Evolutionary conservation across 306 rosid species (phyloP).

Genomic region (Trifolium dubium): DNA sequence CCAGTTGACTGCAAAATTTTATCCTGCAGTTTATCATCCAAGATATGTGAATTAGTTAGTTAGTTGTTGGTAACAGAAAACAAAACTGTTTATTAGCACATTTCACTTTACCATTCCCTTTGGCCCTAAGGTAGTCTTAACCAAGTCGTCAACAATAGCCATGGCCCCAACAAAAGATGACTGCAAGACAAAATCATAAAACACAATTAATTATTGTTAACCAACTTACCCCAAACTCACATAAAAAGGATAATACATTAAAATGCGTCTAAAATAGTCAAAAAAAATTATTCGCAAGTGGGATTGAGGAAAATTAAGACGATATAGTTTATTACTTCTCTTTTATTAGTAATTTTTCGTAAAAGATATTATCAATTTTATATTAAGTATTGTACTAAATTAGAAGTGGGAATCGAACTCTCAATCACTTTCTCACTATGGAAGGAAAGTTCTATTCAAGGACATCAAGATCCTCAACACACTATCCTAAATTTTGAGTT

Average conservation of each 20-base stretch:
- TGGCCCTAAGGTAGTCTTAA: constrained; percentile 94
- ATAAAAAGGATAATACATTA: background rate
- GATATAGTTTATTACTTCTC: too few relatives aligned
- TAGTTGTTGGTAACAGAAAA: background rate
- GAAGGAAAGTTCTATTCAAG: too few relatives aligned
- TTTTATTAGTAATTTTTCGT: too few relatives aligned
- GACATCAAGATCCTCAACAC: too few relatives aligned
- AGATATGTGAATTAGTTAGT: background rate
- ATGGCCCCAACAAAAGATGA: constrained; percentile 95
- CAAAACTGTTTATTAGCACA: constrained; percentile 3
- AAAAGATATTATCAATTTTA: too few relatives aligned
- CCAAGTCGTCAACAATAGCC: constrained; percentile 97
- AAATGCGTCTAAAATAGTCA: too few relatives aligned
- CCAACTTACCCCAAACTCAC: constrained; percentile 7
- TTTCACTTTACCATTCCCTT: constrained; percentile 81
- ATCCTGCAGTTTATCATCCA: constrained; percentile 59
- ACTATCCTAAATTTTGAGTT: too few relatives aligned
- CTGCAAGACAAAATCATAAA: constrained; percentile 45
- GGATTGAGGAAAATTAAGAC: too few relatives aligned
- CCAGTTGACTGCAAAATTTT: constrained; percentile 97
- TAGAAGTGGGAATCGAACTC: too few relatives aligned
- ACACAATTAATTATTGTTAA: constrained; percentile 2
- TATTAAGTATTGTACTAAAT: too few relatives aligned
- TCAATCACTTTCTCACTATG: too few relatives aligned
- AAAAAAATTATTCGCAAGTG: too few relatives aligned